Evolutionary conservation across 345 rosid species (phyloP).

Genomic region (Citrus maxima): DNA sequence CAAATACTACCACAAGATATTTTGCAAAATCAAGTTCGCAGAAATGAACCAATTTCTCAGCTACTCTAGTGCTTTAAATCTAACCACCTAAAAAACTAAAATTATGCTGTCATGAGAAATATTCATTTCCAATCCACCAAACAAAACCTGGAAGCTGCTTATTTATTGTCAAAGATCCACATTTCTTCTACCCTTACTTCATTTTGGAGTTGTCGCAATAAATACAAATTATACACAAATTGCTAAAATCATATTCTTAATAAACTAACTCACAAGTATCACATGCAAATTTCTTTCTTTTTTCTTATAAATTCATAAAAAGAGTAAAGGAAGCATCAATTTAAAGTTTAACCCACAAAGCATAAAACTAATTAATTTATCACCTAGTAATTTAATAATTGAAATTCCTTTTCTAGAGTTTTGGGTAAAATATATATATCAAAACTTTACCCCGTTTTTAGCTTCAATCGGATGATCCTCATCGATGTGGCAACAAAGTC

Average conservation of each 20-base stretch:
- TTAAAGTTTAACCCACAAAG: not conserved
- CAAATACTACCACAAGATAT: not conserved
- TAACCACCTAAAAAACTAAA: not conserved
- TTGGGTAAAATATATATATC: too few species aligned
- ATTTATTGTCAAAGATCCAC: not conserved
- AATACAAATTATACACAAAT: not conserved
- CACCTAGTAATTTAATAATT: too few species aligned
- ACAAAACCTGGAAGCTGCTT: not conserved
- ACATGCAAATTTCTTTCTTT: not conserved
- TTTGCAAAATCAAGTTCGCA: not conserved
- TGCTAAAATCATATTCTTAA: not conserved
- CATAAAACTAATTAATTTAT: not conserved
- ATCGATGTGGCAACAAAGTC: conserved; percentile 83
- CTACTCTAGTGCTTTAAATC: not conserved
- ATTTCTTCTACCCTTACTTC: not conserved
- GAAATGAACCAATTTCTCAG: not conserved
- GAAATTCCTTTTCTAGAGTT: too few species aligned
- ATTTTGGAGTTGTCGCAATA: not conserved
- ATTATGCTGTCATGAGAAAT: not conserved
- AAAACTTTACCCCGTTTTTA: conserved; percentile 61
- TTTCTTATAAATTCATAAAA: not conserved
- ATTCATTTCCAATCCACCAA: not conserved
- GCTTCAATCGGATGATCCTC: conserved; percentile 91
- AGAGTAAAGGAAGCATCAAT: not conserved
- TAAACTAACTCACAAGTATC: not conserved